phyloP scores from a whole-genome alignment of 2,329 filamentous ascomycete species.

The Hypocreales sp. region DNA sequence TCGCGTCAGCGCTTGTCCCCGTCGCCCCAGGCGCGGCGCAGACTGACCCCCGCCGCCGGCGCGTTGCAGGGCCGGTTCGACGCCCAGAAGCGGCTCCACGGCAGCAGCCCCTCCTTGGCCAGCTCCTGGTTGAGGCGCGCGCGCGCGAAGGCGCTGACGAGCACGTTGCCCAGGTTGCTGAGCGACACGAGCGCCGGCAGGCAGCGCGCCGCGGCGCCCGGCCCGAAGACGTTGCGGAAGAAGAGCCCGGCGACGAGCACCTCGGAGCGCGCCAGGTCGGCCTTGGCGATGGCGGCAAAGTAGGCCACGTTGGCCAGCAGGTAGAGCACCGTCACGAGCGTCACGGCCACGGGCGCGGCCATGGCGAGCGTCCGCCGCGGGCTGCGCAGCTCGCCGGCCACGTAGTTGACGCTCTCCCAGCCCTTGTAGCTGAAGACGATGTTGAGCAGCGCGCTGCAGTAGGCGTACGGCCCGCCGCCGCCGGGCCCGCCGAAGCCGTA shows the following conservation, averaged over 20 bases:
- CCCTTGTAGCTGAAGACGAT: conserved; percentile 48
- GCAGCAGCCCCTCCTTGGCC: conserved; percentile 53
- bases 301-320: conserved; percentile 50
- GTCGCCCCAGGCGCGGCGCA: no score
- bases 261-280: conserved; percentile 39
- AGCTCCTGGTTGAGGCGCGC: conserved; percentile 48
- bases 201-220: conserved; percentile 30
- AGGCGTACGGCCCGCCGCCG: conserved; percentile 34
- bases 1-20: no score
- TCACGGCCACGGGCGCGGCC: conserved; percentile 42
- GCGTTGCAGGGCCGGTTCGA: conserved; percentile 47
- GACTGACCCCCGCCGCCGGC: conserved; percentile 1
- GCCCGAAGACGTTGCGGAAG: conserved; percentile 45
- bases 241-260: conserved; percentile 47
- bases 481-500: conserved; percentile 28
- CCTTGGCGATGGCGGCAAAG: conserved; percentile 45
- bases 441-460: conserved; percentile 40
- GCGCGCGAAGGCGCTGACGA: conserved; percentile 44
- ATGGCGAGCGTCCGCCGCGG: conserved; percentile 37
- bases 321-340: conserved; percentile 43
- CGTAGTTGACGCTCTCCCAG: conserved; percentile 50
- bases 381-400: conserved; percentile 39
- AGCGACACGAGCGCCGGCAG: conserved; percentile 43
- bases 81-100: conserved; percentile 51
- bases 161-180: conserved; percentile 45